Evolutionary conservation across 768 basidiomycete species (phyloP), one percentile per base, ranked within the genome.

Genomic region (Podaxis sp.): DNA sequence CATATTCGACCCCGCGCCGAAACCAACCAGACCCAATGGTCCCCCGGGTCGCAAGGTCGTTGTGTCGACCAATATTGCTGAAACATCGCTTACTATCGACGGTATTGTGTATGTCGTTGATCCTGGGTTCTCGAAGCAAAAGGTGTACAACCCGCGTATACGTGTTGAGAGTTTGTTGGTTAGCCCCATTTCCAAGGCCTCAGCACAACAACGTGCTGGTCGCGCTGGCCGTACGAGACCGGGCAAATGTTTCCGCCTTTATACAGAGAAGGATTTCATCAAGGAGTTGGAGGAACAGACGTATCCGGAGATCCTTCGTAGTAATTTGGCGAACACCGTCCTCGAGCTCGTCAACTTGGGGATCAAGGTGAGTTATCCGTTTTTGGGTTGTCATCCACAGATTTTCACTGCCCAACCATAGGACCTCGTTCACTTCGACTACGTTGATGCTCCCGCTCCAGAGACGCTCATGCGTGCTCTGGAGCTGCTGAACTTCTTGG

Each of bases 71-170:
- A 99, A 98, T 72, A 94, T 98, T 62, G 97, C 97, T 2, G 96
- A 99, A 75, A 98, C 96, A 1, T 96, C 94, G 2, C 77, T 98
- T 47, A 99, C 96, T 2, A 98, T 99, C 62, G 96, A 99, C 67
- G 96, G 96, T 22, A 98, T 99, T 69, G 96, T 99, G n/a, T 99
- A 98, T 69, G 96, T 98, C 61, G 95, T 98, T 51, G 96, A 98
- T 70, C 94, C 96, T 0, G 96, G 95, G 1, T 97, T 98, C 78
- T 95, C 91, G 37, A 96, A 99, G 76, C 96, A 98, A 76, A 98
- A 96, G 72, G 90, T 98, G 54, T 99, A 98, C 79, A 98, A 98
- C 73, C 97, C 96, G 0, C 85, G 96, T 33, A 97, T 98, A 63
- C 88, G 96, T 52, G 96, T 98, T 19, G 96, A 99, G 78, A 91